A percentile compares a stretch with the other conserved stretches of the same genome.
Evolutionary conservation across 1,284 basidiomycete species (phyloP).

Genomic region (Lignosus rhinocerotis): DNA sequence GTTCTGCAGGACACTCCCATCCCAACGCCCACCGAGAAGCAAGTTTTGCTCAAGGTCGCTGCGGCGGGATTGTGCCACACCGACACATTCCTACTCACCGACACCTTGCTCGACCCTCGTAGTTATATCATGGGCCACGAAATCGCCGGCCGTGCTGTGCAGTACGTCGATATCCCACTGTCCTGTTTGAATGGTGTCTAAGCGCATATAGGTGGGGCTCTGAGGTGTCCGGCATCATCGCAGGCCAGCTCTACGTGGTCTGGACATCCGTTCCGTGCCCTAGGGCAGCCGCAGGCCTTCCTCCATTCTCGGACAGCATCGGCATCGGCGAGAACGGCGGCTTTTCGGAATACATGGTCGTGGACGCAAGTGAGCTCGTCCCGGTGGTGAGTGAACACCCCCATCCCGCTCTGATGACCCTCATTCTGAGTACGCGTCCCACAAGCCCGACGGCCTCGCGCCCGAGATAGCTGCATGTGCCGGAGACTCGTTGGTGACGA

Average conservation of each 20-base stretch:
- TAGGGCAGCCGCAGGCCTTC: constrained; percentile 1
- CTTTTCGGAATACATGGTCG: constrained; percentile 27
- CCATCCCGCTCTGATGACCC: neutral
- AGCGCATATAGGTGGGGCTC: constrained; percentile 13
- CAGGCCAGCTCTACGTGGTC: constrained; percentile 24
- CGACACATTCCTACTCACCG: constrained; percentile 27
- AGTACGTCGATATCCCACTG: constrained; percentile 10
- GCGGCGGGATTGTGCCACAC: constrained; percentile 31
- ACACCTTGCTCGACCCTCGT: constrained; percentile 20
- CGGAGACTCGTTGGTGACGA: constrained; percentile 29
- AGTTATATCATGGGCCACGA: constrained; percentile 33
- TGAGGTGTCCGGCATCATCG: constrained; percentile 17
- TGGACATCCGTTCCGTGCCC: constrained; percentile 15
- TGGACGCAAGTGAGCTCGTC: constrained; percentile 21
- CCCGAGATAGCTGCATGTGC: constrained; percentile 28
- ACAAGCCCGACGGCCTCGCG: constrained; percentile 24
- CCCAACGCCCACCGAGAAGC: constrained; percentile 22
- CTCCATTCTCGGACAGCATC: constrained; percentile 14
- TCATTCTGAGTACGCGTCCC: neutral
- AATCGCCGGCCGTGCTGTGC: constrained; percentile 23
- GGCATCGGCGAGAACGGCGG: constrained; percentile 30
- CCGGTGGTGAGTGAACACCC: constrained; percentile 17
- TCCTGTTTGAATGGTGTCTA: neutral
- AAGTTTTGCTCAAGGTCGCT: constrained; percentile 32
- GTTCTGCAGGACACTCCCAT: constrained; percentile 25